Percentiles rank a stretch among this genome's conserved stretches.
phyloP scores from a whole-genome alignment of 352 stramenopile genomes.

The Globisporangium echinulatum region DNA sequence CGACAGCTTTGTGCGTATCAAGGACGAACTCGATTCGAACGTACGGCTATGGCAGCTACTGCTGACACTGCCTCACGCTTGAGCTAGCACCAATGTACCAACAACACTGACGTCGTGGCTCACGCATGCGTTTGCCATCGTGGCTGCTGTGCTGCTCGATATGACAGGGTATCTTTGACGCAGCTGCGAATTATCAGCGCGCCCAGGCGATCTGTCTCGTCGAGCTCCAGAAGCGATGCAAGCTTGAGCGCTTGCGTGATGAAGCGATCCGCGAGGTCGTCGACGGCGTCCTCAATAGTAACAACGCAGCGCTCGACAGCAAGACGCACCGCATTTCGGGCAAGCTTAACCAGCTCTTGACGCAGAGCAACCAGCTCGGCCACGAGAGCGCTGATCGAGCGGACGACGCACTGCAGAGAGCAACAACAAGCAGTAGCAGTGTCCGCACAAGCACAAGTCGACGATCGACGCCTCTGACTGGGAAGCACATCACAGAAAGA shows the following conservation, averaged over 20 bases:
- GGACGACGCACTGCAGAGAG: not conserved
- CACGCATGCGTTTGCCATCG: not conserved
- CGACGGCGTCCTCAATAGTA: too few relatives aligned
- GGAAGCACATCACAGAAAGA: too few relatives aligned
- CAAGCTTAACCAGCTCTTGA: constrained; percentile 13
- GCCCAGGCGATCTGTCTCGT: too few relatives aligned
- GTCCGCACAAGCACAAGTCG: too few relatives aligned
- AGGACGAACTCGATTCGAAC: constrained; percentile 40
- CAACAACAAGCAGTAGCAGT: not conserved
- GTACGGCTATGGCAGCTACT: constrained; percentile 4
- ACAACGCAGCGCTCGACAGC: too few relatives aligned
- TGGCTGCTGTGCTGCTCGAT: not conserved
- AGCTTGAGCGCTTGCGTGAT: too few relatives aligned
- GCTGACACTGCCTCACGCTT: not conserved
- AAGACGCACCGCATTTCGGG: too few relatives aligned
- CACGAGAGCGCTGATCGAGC: constrained; percentile 1
- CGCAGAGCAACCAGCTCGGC: constrained; percentile 10
- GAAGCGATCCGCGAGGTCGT: too few relatives aligned
- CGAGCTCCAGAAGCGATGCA: too few relatives aligned
- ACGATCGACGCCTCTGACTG: too few relatives aligned
- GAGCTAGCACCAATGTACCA: too few relatives aligned
- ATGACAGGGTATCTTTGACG: constrained; percentile 50
- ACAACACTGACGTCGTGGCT: not conserved
- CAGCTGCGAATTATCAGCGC: constrained; percentile 11
- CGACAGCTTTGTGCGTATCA: constrained; percentile 8